These are phyloP conservation scores for Alternaria viburni DNA, from an alignment of 2,329 filamentous ascomycete genomes.

Conservation along the genomic window DNA sequence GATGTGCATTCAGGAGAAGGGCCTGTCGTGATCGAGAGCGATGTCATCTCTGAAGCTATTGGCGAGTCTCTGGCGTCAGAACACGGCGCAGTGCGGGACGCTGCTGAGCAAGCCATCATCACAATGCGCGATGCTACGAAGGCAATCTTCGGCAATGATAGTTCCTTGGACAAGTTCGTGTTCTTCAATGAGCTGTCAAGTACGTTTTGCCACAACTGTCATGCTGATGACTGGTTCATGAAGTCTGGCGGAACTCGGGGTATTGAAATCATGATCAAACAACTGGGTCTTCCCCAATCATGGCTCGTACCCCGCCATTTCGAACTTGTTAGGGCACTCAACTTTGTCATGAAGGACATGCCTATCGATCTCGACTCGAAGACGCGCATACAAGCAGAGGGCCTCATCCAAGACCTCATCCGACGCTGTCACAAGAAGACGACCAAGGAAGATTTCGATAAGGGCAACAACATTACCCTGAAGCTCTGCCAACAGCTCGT, in stretches of 20 bases:
- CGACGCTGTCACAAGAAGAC: conserved; percentile 78
- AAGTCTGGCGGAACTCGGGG: conserved; percentile 92
- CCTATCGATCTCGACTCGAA: conserved; percentile 90
- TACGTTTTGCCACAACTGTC: conserved; percentile 91
- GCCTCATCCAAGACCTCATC: conserved; percentile 80
- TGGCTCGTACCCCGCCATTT: conserved; percentile 86
- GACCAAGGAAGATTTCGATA: conserved; percentile 78
- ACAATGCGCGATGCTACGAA: conserved; percentile 78
- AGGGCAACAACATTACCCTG: conserved; percentile 69
- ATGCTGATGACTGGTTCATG: conserved; percentile 98
- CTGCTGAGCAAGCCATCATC: conserved; percentile 78
- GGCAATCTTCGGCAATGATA: conserved; percentile 78
- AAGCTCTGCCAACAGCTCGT: conserved; percentile 85
- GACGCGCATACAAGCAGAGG: conserved; percentile 81
- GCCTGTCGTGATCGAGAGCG: conserved; percentile 82
- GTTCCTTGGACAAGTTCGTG: conserved; percentile 74
- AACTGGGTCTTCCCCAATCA: conserved; percentile 79
- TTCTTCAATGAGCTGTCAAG: conserved; percentile 86
- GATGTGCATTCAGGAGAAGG: conserved; percentile 87
- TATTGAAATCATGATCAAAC: conserved; percentile 85
- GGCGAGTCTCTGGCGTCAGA: conserved; percentile 91
- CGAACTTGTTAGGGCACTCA: conserved; percentile 87
- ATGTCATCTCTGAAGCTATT: conserved; percentile 85
- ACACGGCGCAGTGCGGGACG: conserved; percentile 76
- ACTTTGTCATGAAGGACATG: conserved; percentile 99